Evolutionary conservation across 1,284 basidiomycete species (phyloP), one percentile per base, ranked within the genome.

Genomic region (Tilletia horrida): DNA sequence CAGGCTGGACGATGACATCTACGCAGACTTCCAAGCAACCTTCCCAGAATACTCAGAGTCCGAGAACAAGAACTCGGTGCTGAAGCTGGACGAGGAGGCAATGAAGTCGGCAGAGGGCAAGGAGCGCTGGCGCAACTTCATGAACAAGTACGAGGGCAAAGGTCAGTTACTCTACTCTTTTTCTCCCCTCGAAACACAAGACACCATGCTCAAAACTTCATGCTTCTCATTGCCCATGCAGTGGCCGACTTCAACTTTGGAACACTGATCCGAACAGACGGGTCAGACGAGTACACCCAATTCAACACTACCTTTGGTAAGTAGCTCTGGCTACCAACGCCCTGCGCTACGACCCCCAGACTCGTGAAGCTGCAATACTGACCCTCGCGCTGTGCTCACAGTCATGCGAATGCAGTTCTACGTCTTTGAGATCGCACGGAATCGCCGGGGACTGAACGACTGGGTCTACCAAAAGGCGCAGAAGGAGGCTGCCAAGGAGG

Each of bases 171-270:
- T 11, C 4, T 4, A 4, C 4, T 43, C 25, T 6, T 27, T 57
- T 29, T 21, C 31, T 48, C 50, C 7, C 18, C n/a, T 55, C 14
- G 13, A 16, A 13, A 13, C 31, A 14, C 23, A 27, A 59, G 18
- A 29, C 18, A 13, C 55, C 13, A 48, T 25, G 27, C 21, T 61
- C 35, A 50, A 59, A 6, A 7, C 45, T 16, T 50, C 16, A 21
- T 1, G 7, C 59, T 55, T 21, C 23, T 4, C 40, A 1, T 40
- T 42, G 11, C 11, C 23, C 14, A 29, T 45, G 6, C 66, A 75
- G 75, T 96, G 66, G 90, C 92, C 80, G 94, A 98, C 78, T 93
- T 91, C 85, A 98, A 97, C 86, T 97, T 97, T 84, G 96, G 96
- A 40, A 97, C 92, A 1, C 85, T 99, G 74, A 90, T 99, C 75